phyloP scores from a whole-genome alignment of 108 stramenopile genomes.

The Pseudonitzschia delicatissima region DNA sequence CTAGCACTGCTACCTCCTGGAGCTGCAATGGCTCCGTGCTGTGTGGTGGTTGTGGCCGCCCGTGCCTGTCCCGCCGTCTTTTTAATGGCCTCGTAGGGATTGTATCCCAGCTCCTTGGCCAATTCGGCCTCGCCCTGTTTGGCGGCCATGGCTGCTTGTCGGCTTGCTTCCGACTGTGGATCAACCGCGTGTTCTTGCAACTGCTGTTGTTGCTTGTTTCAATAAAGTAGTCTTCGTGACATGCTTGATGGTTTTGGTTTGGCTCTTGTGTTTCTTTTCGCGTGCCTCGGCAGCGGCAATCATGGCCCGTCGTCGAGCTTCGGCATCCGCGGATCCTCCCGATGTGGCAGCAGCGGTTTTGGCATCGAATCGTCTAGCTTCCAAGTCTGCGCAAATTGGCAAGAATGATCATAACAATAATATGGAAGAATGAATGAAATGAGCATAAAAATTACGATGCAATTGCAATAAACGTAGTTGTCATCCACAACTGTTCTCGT shows the following conservation, averaged over 20 bases:
- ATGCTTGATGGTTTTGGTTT: constrained; percentile 44
- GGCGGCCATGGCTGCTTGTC: constrained; percentile 54
- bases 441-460: too few species aligned
- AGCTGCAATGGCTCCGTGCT: constrained; percentile 54
- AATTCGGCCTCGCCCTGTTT: constrained; percentile 51
- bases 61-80: constrained; percentile 76
- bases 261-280: constrained; percentile 63
- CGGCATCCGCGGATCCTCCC: constrained; percentile 51
- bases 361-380: constrained; percentile 20
- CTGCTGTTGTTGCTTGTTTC: constrained; percentile 23
- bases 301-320: constrained; percentile 65
- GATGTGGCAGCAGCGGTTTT: not conserved
- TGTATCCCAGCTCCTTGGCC: constrained; percentile 70
- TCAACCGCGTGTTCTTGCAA: not conserved
- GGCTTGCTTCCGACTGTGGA: constrained; percentile 50
- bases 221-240: constrained; percentile 35
- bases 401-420: too few species aligned
- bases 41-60: constrained; percentile 52
- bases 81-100: constrained; percentile 74
- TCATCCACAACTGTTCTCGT: not conserved
- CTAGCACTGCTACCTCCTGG: constrained; percentile 9
- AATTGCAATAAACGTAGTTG: too few species aligned
- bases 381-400: constrained; percentile 14
- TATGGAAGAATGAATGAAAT: too few species aligned
- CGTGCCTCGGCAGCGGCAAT: constrained; percentile 84